phyloP scores from a whole-genome alignment of 306 rosid species.

The Vigna nakashimae region DNA sequence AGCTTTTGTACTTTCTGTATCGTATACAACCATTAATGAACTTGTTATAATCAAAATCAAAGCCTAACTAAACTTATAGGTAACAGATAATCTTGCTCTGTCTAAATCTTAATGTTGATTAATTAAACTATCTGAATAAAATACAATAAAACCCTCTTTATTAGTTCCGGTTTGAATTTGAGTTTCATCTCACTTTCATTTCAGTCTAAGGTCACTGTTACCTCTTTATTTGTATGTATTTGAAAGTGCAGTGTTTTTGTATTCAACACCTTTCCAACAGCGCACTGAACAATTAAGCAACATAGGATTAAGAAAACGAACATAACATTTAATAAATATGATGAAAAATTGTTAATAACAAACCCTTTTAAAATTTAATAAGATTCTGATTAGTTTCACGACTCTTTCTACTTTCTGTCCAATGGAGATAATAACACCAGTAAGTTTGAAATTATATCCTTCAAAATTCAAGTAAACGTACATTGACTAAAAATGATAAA shows the following conservation, averaged over 20 bases:
- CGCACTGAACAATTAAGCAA: no score
- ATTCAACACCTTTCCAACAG: no score
- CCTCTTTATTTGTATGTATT: no score
- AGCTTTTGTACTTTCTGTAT: background rate
- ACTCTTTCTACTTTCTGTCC: background rate
- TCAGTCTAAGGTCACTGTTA: no score
- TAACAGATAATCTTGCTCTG: background rate
- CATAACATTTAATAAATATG: background rate
- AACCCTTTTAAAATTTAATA: no score
- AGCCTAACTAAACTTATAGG: background rate
- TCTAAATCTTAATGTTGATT: background rate
- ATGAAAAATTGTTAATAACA: background rate
- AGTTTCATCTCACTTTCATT: no score
- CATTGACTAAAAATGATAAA: no score
- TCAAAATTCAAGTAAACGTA: no score
- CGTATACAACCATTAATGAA: background rate
- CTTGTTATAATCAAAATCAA: conserved; percentile 14
- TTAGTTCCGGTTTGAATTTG: no score
- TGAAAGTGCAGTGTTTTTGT: no score
- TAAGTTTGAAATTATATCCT: background rate
- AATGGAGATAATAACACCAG: background rate
- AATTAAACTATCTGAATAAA: background rate
- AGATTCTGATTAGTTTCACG: background rate
- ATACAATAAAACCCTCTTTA: no score
- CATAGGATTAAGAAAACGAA: background rate